Evolutionary conservation across 2,329 filamentous ascomycete genomes (phyloP), one percentile per base, ranked within the genome.

Genomic region (Fusarium papillatum): DNA sequence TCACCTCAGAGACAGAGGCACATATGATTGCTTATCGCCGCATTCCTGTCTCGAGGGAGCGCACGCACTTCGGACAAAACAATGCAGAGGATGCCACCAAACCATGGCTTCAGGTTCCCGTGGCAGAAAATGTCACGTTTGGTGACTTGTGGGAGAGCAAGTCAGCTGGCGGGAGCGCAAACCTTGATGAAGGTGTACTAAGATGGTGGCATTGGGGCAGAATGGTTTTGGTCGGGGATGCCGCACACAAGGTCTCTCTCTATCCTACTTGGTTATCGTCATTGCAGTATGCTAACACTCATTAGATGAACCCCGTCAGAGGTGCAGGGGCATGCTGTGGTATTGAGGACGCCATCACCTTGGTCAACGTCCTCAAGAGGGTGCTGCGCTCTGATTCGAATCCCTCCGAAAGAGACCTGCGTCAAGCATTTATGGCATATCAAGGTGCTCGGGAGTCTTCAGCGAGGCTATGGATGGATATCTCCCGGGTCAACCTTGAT

Each of bases 121-220:
- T 74, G 1, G 71, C 61, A 2, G 43, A 74, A 2, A 50, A 41
- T 1, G 22, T 74, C 5, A 74, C 68, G 0, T 74, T 74, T 64
- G 71, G 71, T 4, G 71, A 74, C 26, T 17, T 74, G 0, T 74
- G 72, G 72, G 64, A 26, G 11, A 41, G 68, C 0, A 74, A 74
- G 43, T 55, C 43, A 13, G 71, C 72, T 29, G 72, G 72, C 0
- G 72, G 72, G 10, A 74, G 71, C 17, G 71, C 72, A 0, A 74
- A 74, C 14, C 64, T 68, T 13, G 72, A 74, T 6, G 72, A 74
- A 19, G 72, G 72, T 2, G 68, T 74, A 3, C 8, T 74, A 2
- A 62, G 39, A 1, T 74, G 72, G 68, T 74, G 72, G 72, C 63
- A 74, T 4, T 74, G 68, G 72, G 71, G 63, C 14, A 57, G 72